phyloP scores from a whole-genome alignment of 768 basidiomycete species.

The Stropharia rugosoannulata region DNA sequence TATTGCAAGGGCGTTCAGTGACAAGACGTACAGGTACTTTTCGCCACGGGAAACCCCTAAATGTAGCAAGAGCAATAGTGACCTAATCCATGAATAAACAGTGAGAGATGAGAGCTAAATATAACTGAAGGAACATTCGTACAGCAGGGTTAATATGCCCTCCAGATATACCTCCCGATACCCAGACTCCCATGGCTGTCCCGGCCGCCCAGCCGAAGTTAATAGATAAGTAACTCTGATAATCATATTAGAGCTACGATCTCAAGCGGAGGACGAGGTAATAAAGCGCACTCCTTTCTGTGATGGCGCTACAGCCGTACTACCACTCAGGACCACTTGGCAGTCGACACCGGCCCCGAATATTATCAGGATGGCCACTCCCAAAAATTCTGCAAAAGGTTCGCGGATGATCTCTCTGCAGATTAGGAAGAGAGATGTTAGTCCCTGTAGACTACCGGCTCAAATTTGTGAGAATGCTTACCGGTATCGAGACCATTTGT shows the following conservation, averaged over 20 bases:
- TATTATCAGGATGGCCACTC: slow-evolving; percentile 55
- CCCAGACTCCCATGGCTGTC: slow-evolving; percentile 67
- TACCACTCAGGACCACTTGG: slow-evolving; percentile 52
- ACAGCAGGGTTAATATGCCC: slow-evolving; percentile 78
- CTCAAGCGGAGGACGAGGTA: not conserved
- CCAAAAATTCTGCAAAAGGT: slow-evolving; percentile 64
- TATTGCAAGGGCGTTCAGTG: not conserved
- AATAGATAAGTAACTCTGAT: slow-evolving; percentile 46
- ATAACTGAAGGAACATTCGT: slow-evolving; percentile 15
- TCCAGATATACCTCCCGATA: slow-evolving; percentile 63
- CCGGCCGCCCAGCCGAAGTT: slow-evolving; percentile 60
- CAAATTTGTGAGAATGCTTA: slow-evolving; percentile 21
- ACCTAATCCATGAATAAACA: slow-evolving; percentile 38
- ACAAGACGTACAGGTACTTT: slow-evolving; percentile 62
- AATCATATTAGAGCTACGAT: slow-evolving; percentile 1
- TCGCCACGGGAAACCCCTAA: slow-evolving; percentile 75
- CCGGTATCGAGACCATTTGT: slow-evolving; percentile 58
- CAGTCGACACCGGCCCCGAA: slow-evolving; percentile 60
- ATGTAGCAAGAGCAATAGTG: slow-evolving; percentile 66
- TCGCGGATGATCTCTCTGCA: slow-evolving; percentile 50
- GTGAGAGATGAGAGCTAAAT: not conserved
- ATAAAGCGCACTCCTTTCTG: slow-evolving; percentile 53
- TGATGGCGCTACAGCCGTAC: slow-evolving; percentile 40
- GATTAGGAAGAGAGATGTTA: not conserved
- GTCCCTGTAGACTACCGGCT: not conserved